phyloP scores from a whole-genome alignment of 176 grass and related monocot genomes.

The Oropetium thomaeum region DNA sequence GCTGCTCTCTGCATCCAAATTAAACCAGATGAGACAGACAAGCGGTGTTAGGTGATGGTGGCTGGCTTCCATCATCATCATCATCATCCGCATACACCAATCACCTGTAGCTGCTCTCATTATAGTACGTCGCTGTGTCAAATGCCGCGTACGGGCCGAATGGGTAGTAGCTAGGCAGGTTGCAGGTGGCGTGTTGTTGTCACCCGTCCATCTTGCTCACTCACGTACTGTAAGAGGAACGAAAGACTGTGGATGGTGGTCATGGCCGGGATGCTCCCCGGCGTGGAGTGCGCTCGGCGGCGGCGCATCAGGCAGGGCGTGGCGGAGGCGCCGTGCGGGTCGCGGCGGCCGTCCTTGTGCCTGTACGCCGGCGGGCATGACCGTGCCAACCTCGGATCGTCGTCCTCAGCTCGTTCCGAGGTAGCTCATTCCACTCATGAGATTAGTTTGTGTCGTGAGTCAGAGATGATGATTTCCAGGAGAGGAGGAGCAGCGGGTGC shows the following conservation, averaged over 20 bases:
- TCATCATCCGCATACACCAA: constrained; percentile 27
- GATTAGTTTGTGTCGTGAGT: too few species aligned
- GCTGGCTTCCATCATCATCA: neutral
- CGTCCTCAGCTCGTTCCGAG: constrained; percentile 10
- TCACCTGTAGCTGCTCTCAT: neutral
- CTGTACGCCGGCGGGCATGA: constrained; percentile 21
- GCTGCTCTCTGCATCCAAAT: neutral
- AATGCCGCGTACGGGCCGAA: neutral
- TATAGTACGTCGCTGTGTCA: neutral
- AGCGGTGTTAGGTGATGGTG: constrained; percentile 7
- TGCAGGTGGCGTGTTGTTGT: constrained; percentile 34
- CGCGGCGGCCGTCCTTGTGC: constrained; percentile 37
- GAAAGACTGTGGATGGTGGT: constrained; percentile 38
- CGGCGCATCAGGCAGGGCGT: constrained; percentile 38
- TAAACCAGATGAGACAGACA: neutral
- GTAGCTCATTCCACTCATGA: neutral
- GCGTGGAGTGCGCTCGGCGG: constrained; percentile 66
- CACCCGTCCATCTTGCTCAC: neutral
- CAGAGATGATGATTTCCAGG: constrained; percentile 13
- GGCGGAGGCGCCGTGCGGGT: neutral
- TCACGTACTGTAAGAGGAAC: neutral
- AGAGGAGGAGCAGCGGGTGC: constrained; percentile 44
- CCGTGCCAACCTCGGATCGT: constrained; percentile 16
- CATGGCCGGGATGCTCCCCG: constrained; percentile 86
- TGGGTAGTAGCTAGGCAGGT: neutral